Conservation (phyloP, 2,329 filamentous ascomycete genomes). For the Phyllosticta citribraziliensis region DNA sequence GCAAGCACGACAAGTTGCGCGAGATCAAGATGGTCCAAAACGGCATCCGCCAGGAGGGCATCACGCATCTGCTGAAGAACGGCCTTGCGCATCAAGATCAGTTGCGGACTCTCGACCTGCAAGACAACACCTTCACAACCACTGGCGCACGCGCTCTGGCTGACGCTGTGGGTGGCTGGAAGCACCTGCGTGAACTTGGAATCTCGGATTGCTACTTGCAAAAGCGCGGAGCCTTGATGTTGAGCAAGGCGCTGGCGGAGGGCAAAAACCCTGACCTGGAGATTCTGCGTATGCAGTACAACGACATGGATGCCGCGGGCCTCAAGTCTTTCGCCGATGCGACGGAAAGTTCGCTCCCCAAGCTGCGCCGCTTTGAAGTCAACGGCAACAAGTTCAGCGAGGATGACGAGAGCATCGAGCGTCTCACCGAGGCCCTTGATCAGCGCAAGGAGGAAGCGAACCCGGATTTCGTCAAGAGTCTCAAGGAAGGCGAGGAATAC, state of each 20-base stretch:
- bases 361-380: constrained; percentile 75
- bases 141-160: constrained; percentile 70
- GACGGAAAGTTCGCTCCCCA: constrained; percentile 58
- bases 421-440: constrained; percentile 56
- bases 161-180: constrained; percentile 64
- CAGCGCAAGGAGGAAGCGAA: constrained; percentile 57
- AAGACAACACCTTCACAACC: constrained; percentile 94
- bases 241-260: constrained; percentile 62
- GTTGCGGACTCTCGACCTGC: constrained; percentile 74
- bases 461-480: constrained; percentile 13
- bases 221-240: constrained; percentile 54
- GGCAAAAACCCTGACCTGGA: constrained; percentile 73
- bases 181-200: constrained; percentile 68
- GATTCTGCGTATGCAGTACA: constrained; percentile 78
- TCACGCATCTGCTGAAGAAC: constrained; percentile 66
- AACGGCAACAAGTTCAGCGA: constrained; percentile 95
- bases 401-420: constrained; percentile 63
- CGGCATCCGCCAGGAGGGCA: constrained; percentile 89
- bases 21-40: constrained; percentile 97
- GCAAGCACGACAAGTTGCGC: constrained; percentile 69
- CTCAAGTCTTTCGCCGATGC: constrained; percentile 63
- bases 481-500: constrained; percentile 43
- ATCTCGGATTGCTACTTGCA: constrained; percentile 82
- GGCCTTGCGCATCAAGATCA: constrained; percentile 62
- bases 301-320: constrained; percentile 76